A percentile compares a stretch with the other conserved stretches of the same genome.
Evolutionary conservation across 2,329 filamentous ascomycete genomes (phyloP).

Genomic region (Clonostachys byssicola): DNA sequence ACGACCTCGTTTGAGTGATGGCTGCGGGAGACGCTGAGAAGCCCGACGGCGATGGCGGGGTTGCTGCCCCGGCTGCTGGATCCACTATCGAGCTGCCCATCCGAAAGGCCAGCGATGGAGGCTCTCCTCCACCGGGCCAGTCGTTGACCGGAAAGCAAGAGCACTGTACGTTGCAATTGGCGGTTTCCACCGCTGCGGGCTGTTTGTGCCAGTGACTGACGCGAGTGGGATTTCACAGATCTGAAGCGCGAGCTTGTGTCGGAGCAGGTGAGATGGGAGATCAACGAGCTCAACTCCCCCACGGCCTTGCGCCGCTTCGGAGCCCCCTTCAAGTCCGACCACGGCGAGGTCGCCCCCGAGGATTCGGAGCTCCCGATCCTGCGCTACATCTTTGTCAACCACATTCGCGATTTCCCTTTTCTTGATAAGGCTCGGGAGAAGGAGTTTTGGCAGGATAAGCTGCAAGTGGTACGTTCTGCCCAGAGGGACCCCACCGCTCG

Average conservation of each 20-base stretch:
- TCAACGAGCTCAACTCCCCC: slow-evolving; percentile 87
- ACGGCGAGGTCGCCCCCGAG: slow-evolving; percentile 86
- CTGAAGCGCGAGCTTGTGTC: slow-evolving; percentile 93
- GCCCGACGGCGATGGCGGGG: slow-evolving; percentile 11
- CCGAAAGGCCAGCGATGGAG: slow-evolving; percentile 17
- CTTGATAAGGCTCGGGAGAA: slow-evolving; percentile 95
- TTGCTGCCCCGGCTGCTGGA: slow-evolving; percentile 4
- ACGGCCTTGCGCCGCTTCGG: slow-evolving; percentile 94
- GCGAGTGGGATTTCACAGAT: slow-evolving; percentile 48
- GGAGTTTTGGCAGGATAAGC: slow-evolving; percentile 98
- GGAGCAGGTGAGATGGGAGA: slow-evolving; percentile 85
- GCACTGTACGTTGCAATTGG: slow-evolving; percentile 64
- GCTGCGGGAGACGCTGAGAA: slow-evolving; percentile 15
- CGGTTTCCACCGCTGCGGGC: neutral
- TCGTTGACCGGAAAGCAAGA: slow-evolving; percentile 91
- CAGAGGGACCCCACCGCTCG: neutral
- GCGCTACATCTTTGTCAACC: slow-evolving; percentile 95
- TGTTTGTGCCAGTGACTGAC: slow-evolving; percentile 10
- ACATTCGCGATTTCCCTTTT: slow-evolving; percentile 97
- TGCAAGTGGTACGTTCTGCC: slow-evolving; percentile 71
- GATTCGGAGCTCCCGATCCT: slow-evolving; percentile 93
- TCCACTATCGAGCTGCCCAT: slow-evolving; percentile 17
- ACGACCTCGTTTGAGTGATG: slow-evolving; percentile 11
- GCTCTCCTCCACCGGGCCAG: slow-evolving; percentile 35
- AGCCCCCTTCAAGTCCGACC: slow-evolving; percentile 88